These are phyloP conservation scores for Verruconis gallopava DNA, from an alignment of 2,329 filamentous ascomycete species.

Conservation along the genomic window DNA sequence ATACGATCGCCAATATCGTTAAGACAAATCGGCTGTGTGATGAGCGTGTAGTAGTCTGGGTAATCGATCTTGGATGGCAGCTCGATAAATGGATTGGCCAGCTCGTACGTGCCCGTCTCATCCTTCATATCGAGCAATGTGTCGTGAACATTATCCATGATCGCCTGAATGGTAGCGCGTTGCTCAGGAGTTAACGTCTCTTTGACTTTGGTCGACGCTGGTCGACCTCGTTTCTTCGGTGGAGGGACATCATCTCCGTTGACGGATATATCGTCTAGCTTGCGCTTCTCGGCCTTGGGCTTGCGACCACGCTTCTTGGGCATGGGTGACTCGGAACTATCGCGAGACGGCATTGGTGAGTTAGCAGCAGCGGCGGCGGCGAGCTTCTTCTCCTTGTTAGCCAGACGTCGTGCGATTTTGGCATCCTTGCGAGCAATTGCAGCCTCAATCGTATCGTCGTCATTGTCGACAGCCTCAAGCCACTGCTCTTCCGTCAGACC, in stretches of 20 bases:
- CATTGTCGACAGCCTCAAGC: slow-evolving; percentile 94
- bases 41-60: slow-evolving; percentile 90
- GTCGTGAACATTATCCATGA: slow-evolving; percentile 66
- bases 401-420: slow-evolving; percentile 64
- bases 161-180: slow-evolving; percentile 65
- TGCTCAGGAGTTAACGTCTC: slow-evolving; percentile 55
- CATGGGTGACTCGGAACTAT: slow-evolving; percentile 67
- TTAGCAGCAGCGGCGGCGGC: slow-evolving; percentile 41
- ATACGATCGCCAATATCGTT: slow-evolving; percentile 90
- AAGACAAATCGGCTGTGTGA: slow-evolving; percentile 88
- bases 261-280: slow-evolving; percentile 55
- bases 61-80: slow-evolving; percentile 81
- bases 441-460: slow-evolving; percentile 86
- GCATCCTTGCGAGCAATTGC: slow-evolving; percentile 84
- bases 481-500: slow-evolving; percentile 97
- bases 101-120: slow-evolving; percentile 45
- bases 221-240: slow-evolving; percentile 60
- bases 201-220: slow-evolving; percentile 44
- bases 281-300: slow-evolving; percentile 72
- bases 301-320: slow-evolving; percentile 76
- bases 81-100: slow-evolving; percentile 65
- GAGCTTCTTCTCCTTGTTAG: slow-evolving; percentile 44
- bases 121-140: slow-evolving; percentile 74
- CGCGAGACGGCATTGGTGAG: slow-evolving; percentile 66
- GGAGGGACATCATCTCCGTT: slow-evolving; percentile 55